A percentile compares a stretch with the other conserved stretches of the same genome.
Evolutionary conservation across 2,329 filamentous ascomycete species (phyloP).

Genomic region (Pyricularia sp.): DNA sequence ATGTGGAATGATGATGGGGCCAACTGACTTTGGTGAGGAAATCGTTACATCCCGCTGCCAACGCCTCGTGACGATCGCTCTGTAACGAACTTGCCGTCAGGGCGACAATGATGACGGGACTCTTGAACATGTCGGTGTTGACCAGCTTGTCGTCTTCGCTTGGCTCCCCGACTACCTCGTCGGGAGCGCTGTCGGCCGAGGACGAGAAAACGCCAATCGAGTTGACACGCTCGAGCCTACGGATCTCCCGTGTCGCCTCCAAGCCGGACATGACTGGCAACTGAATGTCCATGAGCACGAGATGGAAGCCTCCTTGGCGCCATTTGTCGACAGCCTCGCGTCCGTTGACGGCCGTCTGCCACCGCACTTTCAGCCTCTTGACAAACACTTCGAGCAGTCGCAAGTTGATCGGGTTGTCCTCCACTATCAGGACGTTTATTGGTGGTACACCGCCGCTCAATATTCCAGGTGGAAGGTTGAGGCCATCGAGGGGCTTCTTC

Average conservation of each 20-base stretch:
- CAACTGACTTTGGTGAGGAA: constrained; percentile 81
- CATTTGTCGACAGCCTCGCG: constrained; percentile 88
- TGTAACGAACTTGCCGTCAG: constrained; percentile 89
- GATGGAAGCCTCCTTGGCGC: constrained; percentile 81
- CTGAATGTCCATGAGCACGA: constrained; percentile 98
- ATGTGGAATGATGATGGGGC: neutral
- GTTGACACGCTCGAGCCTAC: constrained; percentile 78
- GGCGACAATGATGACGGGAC: constrained; percentile 93
- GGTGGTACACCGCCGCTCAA: constrained; percentile 78
- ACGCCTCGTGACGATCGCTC: constrained; percentile 85
- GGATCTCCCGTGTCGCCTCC: constrained; percentile 88
- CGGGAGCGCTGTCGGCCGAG: constrained; percentile 36
- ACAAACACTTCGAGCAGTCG: constrained; percentile 90
- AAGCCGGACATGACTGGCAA: constrained; percentile 92
- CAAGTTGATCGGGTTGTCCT: constrained; percentile 97
- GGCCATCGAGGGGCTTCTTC: constrained; percentile 36
- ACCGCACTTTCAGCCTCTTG: constrained; percentile 87
- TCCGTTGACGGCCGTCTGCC: constrained; percentile 95
- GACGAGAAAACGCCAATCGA: constrained; percentile 82
- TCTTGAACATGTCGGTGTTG: constrained; percentile 69
- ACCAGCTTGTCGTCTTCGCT: constrained; percentile 56
- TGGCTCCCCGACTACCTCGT: constrained; percentile 31
- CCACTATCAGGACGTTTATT: constrained; percentile 94
- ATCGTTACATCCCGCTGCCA: constrained; percentile 94
- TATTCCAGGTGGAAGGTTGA: constrained; percentile 45